Base-by-base conservation (phyloP, 2,329 filamentous ascomycete species). In the Trichoderma atrobrunneum region DNA sequence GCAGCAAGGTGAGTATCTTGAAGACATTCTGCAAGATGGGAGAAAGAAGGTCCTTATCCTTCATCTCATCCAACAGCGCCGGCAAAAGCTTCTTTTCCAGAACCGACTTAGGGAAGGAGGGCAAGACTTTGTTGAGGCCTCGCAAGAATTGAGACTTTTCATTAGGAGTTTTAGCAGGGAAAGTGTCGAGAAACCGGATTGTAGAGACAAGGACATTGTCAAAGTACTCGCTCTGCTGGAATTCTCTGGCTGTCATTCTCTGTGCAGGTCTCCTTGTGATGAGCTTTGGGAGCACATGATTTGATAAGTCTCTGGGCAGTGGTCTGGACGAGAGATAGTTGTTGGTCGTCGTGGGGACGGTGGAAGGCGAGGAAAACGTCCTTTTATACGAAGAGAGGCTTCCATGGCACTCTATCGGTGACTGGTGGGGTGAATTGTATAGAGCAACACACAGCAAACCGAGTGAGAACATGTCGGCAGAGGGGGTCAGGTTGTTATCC, bases 181-280 rank as follows among this genome's bases (percentile, higher is more conserved):
- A 89, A 0, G 91, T 89, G 77, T 99, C 96, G 30, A 99, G 85
- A 78, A 99, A 99, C 14, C 96, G 93, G 74, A 99, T 97, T 0
- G 96, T 98, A 0, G 95, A 97, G 26, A 99, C 94, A 5, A 99
- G 86, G 60, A 98, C 93, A 78, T 98, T 99, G 82, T 99, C 94
- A 79, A 99, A 99, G 80, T 97, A 99, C 75, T 93, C 91, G 78
- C 94, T 97, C 80, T 98, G 90, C 79, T 99, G 96, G 76, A 99
- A 98, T 77, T 97, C 95, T 69, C 89, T 90, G 5, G 95, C 94
- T 30, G 91, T 94, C 84, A 98, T 88, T 59, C 96, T 89, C 79
- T 97, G 93, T 3, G 94, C 94, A 3, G 96, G 94, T 70, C 94
- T 87, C 74, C 96, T 88, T 0, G 95, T 96, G 72, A 99, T 95